Evolutionary conservation across 768 basidiomycete species (phyloP), one percentile per base, ranked within the genome.

Genomic region (Russula virescens): DNA sequence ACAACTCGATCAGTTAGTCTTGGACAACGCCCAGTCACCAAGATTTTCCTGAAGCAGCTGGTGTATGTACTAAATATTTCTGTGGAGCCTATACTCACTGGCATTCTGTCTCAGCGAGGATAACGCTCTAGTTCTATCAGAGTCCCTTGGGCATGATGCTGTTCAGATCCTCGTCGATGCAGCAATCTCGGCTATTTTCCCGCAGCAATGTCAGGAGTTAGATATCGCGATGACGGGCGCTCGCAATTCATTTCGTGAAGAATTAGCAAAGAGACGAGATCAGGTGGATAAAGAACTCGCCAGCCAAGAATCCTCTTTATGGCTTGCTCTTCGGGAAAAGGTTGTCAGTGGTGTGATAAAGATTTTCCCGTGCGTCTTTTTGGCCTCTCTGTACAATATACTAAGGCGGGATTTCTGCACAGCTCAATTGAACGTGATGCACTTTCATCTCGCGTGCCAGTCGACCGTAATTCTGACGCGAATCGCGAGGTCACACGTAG

Each of bases 281-380:
- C 5, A 3, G 5, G 34, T 53, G 3, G 21, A 14, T 18, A 4
- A 26, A 43, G 45, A 46, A 3, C 19, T 61, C 1, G 0, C 0
- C 0, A 13, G 45, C 5, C 19, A 23, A 16, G 43, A 45, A 5
- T 7, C 14, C 14, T 13, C 43, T 1, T 31, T 62, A n/a, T 7
- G 5, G 21, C 19, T 31, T 7, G n/a, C 14, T 21, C 55, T 62
- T 31, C 61, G 49, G 5, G 50, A 50, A 1, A 43, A 11, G 8
- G 19, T 62, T 7, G 43, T 53, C 14, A 34, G 11, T 4, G 31
- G 51, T 0, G 61, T 62, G 13, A n/a, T 46, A 0, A 28, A 7
- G 2, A 9, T 51, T 7, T 62, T 62, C 26, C 61, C 61, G 61
- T 62, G 19, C 2, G 50, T 60, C 42, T 11, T 23, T 19, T 23